Evolutionary conservation across 2,329 filamentous ascomycete genomes (phyloP), one percentile per base, ranked within the genome.

Genomic region (Trichoderma atroviride): DNA sequence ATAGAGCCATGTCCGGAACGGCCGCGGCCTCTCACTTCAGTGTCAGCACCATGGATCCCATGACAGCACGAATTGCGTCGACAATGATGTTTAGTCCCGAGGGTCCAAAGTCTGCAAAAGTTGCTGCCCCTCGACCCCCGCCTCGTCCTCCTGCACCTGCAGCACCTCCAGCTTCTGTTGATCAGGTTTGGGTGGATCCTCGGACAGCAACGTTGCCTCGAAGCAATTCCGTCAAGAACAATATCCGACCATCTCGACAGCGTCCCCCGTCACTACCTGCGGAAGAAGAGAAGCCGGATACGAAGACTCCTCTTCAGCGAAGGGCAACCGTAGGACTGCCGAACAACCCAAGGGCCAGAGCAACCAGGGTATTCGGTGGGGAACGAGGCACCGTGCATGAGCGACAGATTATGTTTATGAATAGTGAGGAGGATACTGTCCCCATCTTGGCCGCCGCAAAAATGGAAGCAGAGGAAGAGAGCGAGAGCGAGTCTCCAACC

Each of bases 381-480:
- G 80, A 80, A 14, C 71, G 70, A 65, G 4, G 68, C 61, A 56
- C 69, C 69, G 61, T 74, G 73, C 66, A 80, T 78, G 64, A 83
- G 29, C 82, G 84, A 69, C 87, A 83, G 4, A 82, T 88, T 57
- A 84, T 88, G 82, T 83, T 87, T 66, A 76, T 88, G 61, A 88
- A 87, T 70, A 81, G 84, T 61, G 86, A 88, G 67, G 80, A 85
- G 14, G 27, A 50, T 13, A 52, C 9, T 5, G 40, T n/a, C 13
- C 24, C 27, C 29, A n/a, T 43, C n/a, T 11, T 29, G 37, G 55
- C 47, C 61, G 50, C 47, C n/a, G 35, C 40, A 24, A 27, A 31
- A 31, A 11, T 78, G 13, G 82, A 80, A 3, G 78, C 80, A 11
- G 52, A 70, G 16, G 61, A 58, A 14, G 56, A 68, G 33, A 24